Evolutionary conservation across 345 rosid species (phyloP), one percentile per base, ranked within the genome.

Genomic region (Nephelium lappaceum): DNA sequence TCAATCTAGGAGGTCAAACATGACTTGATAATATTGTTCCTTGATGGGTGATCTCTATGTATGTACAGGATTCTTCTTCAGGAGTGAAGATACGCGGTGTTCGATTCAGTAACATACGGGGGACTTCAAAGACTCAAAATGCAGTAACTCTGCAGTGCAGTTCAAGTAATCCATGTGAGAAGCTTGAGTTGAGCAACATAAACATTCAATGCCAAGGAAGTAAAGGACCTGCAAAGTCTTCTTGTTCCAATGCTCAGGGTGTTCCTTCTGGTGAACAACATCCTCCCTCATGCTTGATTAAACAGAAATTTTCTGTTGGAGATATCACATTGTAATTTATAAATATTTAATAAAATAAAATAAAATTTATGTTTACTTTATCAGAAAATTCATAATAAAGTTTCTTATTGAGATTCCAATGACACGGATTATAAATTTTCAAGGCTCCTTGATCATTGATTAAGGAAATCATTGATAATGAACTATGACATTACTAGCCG

Each of bases 221-320:
- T 18, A 23, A 9, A 23, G 74, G 74, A 36, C 82, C 76, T 3
- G 69, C 19, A 2, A 24, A 15, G 47, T 74, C 77, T 24, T 43
- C 5, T 5, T 74, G 69, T 42, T 23, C 24, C 12, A 42, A 42
- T 63, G 77, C 19, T 62, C n/a, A 31, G 8, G 86, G 83, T 45
- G 9, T 3, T 45, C 11, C 57, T 7, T 60, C 23, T 18, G 86
- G 86, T 36, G 38, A 5, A 25, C 82, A 66, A 66, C 2, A 60
- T 2, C 86, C 86, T 36, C 68, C 84, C 11, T 41, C 81, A 2
- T 84, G 84, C 61, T 10, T 78, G 24, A 45, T 8, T 1, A 45
- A 41, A 72, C 61, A 51, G 57, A 11, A 51, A 1, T 41, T 41
- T 41, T 31, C 2, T 31, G 3, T 4, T 31, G 2, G 3, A 31